Evolutionary conservation across 768 basidiomycete species (phyloP).

Genomic region (Chalciporus piperatus): DNA sequence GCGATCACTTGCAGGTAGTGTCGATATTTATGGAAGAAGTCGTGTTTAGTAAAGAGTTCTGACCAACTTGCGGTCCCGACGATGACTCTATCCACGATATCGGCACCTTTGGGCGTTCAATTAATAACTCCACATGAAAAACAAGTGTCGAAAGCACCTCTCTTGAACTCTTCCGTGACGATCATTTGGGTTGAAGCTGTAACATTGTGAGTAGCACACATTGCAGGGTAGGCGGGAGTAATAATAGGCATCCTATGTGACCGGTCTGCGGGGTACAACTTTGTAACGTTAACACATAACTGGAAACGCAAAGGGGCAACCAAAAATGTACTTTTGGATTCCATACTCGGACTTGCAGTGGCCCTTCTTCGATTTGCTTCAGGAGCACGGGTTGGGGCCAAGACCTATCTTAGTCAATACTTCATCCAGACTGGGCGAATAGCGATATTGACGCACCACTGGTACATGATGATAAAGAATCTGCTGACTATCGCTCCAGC

Average conservation of each 20-base stretch:
- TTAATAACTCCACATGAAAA: constrained; percentile 24
- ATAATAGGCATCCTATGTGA: constrained; percentile 99
- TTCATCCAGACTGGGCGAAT: not conserved
- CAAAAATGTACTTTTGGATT: constrained; percentile 75
- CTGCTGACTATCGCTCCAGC: constrained; percentile 95
- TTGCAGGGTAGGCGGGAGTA: constrained; percentile 97
- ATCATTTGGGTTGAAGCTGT: constrained; percentile 94
- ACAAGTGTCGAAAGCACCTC: constrained; percentile 47
- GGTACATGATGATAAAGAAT: constrained; percentile 98
- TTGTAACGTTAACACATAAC: constrained; percentile 2
- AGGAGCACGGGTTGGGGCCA: constrained; percentile 99
- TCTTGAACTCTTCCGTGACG: constrained; percentile 93
- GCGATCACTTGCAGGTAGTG: constrained; percentile 97
- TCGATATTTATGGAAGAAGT: constrained; percentile 95
- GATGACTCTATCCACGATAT: constrained; percentile 91
- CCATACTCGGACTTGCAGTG: constrained; percentile 92
- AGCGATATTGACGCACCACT: constrained; percentile 61
- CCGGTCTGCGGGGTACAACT: constrained; percentile 89
- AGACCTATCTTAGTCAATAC: constrained; percentile 52
- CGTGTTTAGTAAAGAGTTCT: constrained; percentile 91
- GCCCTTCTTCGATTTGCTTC: constrained; percentile 95
- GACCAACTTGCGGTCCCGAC: constrained; percentile 82
- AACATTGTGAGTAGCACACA: constrained; percentile 99
- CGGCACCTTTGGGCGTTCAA: constrained; percentile 62
- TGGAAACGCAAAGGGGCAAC: too few species aligned